A percentile compares a stretch with the other conserved stretches of the same genome.
These are phyloP conservation scores for Aspergillus fumigatiaffinis DNA, from an alignment of 2,329 filamentous ascomycete species.

Conservation along the genomic window DNA sequence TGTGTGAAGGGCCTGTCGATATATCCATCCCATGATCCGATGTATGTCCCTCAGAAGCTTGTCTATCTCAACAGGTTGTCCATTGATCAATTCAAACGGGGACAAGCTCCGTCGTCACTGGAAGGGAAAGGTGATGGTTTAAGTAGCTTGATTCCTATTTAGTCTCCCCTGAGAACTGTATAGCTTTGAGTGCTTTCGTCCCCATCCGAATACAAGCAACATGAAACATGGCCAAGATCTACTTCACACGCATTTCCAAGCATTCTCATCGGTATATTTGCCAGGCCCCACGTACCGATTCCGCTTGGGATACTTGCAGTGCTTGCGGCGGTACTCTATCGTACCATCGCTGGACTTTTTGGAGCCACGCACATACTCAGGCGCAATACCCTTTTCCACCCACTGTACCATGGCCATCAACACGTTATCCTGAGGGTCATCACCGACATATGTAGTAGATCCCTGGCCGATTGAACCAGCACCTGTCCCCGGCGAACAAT, in stretches of 20 bases:
- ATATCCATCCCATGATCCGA: no score
- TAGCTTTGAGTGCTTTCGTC: no score
- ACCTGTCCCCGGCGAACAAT: constrained; percentile 44
- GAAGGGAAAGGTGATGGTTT: no score
- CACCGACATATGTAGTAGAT: constrained; percentile 14
- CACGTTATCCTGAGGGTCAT: constrained; percentile 43
- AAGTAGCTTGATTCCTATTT: no score
- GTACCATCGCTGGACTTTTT: constrained; percentile 43
- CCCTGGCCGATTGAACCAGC: constrained; percentile 41
- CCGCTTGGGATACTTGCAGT: constrained; percentile 41
- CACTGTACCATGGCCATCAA: constrained; percentile 48
- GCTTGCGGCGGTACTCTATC: constrained; percentile 43
- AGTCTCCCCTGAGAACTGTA: no score
- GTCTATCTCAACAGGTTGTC: no score
- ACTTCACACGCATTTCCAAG: constrained; percentile 29
- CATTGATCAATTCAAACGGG: no score
- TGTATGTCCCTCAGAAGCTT: no score
- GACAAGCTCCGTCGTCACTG: no score
- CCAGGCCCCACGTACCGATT: constrained; percentile 32
- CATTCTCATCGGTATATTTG: constrained; percentile 30
- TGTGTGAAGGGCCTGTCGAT: no score
- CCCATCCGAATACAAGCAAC: no score
- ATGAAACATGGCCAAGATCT: no score
- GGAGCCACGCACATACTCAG: constrained; percentile 40
- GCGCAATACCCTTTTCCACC: constrained; percentile 44